Evolutionary conservation across 495 filamentous ascomycete genomes (phyloP), one percentile per base, ranked within the genome.

Genomic region (Pseudevernia furfuracea): DNA sequence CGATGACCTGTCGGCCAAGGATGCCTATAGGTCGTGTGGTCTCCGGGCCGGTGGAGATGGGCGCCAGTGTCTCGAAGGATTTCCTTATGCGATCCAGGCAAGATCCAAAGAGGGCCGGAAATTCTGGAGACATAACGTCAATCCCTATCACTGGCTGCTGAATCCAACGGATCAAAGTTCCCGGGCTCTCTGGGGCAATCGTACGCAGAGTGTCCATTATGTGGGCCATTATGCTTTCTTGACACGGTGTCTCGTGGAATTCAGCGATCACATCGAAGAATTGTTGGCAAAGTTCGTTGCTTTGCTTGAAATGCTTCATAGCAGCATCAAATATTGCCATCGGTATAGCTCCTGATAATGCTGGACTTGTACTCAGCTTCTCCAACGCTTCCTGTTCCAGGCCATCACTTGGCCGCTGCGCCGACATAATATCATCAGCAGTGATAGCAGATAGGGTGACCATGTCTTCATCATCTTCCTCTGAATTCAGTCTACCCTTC

Each of bases 301-400:
- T 84, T 73, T 81, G 77, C 71, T 83, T 82, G 61, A 89, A 87
- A 71, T 94, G 82, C 70, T 89, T 92, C 79, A 87, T 86, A 1
- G 91, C 89, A 19, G 88, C 82, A 71, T 96, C 92, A 67, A 97
- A 97, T 44, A 97, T 89, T 38, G 93, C 92, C 58, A 92, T 81
- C 5, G 95, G 92, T 67, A 97, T 95, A 7, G 92, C 92, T 11
- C 94, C 94, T 57, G 87, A 88, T 38, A 97, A 77, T 19, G 89
- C 90, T 15, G 94, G 91, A 48, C 90, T 90, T 59, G 87, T 81
- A 53, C 85, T 82, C 12, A 95, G 82, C 66, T 86, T 82, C 65
- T 87, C 73, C 46, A 88, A 72, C 1, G 83, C 80, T 28, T 73
- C 72, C 59, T 80, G 67, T 62, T 87, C 80, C 8, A 77, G 72